These are phyloP conservation scores for Suillus americanus DNA, from an alignment of 768 basidiomycete species.

Conservation along the genomic window DNA sequence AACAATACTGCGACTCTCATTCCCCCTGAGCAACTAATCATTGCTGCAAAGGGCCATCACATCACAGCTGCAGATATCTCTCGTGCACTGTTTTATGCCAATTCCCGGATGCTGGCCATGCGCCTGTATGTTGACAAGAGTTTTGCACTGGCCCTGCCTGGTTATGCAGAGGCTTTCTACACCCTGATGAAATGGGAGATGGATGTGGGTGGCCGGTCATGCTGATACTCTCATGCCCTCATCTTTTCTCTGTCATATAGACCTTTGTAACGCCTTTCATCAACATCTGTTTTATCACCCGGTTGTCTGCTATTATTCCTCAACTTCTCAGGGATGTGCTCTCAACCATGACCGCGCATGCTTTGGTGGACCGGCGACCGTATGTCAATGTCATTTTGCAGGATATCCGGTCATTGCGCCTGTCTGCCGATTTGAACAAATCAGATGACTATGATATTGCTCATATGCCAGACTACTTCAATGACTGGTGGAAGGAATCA, in stretches of 20 bases:
- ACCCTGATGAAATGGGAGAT: background rate
- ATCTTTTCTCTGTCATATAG: background rate
- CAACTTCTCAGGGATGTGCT: background rate
- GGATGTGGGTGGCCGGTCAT: background rate
- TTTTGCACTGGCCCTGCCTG: background rate
- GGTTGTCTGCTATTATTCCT: background rate
- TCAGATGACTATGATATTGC: background rate
- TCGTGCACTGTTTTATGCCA: background rate
- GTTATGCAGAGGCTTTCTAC: background rate
- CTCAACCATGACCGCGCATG: background rate
- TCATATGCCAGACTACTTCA: background rate
- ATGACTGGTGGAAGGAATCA: background rate
- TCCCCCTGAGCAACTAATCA: too few relatives aligned
- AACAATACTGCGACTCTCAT: too few relatives aligned
- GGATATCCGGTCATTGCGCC: background rate
- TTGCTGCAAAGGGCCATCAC: background rate
- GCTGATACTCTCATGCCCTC: background rate
- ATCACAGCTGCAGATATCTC: background rate
- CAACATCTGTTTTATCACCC: background rate
- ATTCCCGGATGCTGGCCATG: background rate
- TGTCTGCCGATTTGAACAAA: rapidly evolving
- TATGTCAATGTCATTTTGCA: background rate
- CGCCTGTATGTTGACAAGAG: background rate
- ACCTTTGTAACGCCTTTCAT: background rate
- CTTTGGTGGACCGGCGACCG: background rate